These are phyloP conservation scores for Hypoxylon intermedium DNA, from an alignment of 495 filamentous ascomycete species.

Conservation along the genomic window DNA sequence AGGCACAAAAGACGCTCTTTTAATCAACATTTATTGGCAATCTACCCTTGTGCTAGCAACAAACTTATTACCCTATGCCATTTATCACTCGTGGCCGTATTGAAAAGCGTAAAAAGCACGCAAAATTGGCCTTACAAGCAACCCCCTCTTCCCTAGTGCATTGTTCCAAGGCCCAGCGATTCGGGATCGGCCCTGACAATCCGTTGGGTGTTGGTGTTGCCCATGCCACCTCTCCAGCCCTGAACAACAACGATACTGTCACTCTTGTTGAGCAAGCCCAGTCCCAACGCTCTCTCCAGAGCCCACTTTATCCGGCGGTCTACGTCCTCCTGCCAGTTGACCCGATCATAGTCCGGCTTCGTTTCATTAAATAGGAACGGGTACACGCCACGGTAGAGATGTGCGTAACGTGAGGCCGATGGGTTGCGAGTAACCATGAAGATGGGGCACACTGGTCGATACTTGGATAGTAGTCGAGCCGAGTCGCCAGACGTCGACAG, in stretches of 20 bases:
- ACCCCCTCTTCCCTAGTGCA: slow-evolving; percentile 7
- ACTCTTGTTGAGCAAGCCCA: slow-evolving; percentile 81
- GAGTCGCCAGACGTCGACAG: slow-evolving; percentile 90
- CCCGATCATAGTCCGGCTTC: slow-evolving; percentile 88
- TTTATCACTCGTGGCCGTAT: too few relatives aligned
- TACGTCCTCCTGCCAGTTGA: slow-evolving; percentile 98
- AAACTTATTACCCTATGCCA: background rate
- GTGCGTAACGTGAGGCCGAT: slow-evolving; percentile 84
- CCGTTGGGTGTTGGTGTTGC: slow-evolving; percentile 90
- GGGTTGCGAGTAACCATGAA: slow-evolving; percentile 95
- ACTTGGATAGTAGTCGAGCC: slow-evolving; percentile 94
- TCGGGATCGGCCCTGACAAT: slow-evolving; percentile 63
- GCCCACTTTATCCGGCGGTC: slow-evolving; percentile 97
- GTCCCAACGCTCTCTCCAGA: slow-evolving; percentile 79
- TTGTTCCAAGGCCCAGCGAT: slow-evolving; percentile 50
- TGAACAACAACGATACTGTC: slow-evolving; percentile 94
- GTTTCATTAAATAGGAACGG: slow-evolving; percentile 91
- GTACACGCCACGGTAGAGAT: slow-evolving; percentile 97
- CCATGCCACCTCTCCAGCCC: slow-evolving; percentile 96
- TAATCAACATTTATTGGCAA: too few relatives aligned
- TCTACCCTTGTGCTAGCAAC: too few relatives aligned
- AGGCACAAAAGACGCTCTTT: background rate
- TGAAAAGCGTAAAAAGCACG: background rate
- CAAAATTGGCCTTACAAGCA: background rate
- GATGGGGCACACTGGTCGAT: slow-evolving; percentile 96